Evolutionary conservation across 1,284 basidiomycete genomes (phyloP).

Genomic region (Leccinum cinnamomeum): DNA sequence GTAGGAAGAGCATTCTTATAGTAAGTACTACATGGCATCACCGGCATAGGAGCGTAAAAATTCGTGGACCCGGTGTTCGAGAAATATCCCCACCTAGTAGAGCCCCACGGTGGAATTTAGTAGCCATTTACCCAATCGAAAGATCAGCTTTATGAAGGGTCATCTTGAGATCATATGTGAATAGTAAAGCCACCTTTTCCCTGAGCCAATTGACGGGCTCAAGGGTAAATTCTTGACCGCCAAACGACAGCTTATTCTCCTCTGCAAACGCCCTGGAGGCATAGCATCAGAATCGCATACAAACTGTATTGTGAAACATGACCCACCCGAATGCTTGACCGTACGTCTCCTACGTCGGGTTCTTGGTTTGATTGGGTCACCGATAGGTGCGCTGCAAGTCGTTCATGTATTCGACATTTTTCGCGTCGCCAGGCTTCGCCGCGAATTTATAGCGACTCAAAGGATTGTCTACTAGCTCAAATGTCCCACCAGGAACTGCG

Average conservation of each 20-base stretch:
- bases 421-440: constrained; percentile 1
- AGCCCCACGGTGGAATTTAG: neutral
- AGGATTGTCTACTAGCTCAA: constrained; percentile 7
- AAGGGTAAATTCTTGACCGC: neutral
- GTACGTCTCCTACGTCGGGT: constrained; percentile 15
- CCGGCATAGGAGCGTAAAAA: constrained; percentile 7
- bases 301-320: neutral
- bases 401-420: constrained; percentile 12
- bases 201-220: constrained; percentile 14
- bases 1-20: neutral
- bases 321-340: constrained; percentile 9
- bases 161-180: constrained; percentile 13
- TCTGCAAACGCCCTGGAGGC: constrained; percentile 9
- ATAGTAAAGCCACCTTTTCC: constrained; percentile 14
- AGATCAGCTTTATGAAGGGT: constrained; percentile 10
- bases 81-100: constrained; percentile 21
- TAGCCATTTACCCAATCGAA: neutral
- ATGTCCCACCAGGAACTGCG: neutral
- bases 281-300: neutral
- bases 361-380: constrained; percentile 8
- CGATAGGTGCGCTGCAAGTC: constrained; percentile 19
- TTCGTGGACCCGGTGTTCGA: neutral
- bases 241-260: neutral
- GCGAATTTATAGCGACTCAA: constrained; percentile 21
- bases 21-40: constrained; percentile 14